Conservation (phyloP, 176 grass and related monocot species). For the Avena eriantha region DNA sequence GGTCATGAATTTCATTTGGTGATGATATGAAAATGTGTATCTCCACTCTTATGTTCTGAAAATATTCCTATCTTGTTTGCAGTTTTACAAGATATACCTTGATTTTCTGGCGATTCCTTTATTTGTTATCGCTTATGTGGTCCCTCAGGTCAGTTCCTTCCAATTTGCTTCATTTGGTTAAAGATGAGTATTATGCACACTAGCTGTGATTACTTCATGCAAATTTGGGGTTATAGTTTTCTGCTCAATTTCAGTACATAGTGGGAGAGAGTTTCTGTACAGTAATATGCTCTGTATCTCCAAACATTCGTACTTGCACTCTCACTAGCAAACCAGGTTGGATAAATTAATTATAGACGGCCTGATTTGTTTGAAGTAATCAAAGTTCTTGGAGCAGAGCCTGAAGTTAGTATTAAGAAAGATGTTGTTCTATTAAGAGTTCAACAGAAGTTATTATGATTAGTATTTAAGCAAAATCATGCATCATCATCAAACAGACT, state of each 20-base stretch:
- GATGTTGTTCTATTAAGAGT: slow-evolving; percentile 15
- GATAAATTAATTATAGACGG: slow-evolving; percentile 30
- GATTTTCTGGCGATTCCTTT: slow-evolving; percentile 76
- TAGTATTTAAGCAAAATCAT: neutral
- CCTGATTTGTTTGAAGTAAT: slow-evolving; percentile 24
- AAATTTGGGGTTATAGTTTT: slow-evolving; percentile 17
- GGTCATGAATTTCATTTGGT: neutral
- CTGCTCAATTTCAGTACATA: slow-evolving; percentile 30
- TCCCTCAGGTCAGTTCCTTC: slow-evolving; percentile 80
- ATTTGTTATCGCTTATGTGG: slow-evolving; percentile 66
- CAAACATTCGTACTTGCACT: slow-evolving; percentile 25
- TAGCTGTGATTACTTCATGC: slow-evolving; percentile 1
- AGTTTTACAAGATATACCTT: slow-evolving; percentile 95
- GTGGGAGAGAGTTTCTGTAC: neutral
- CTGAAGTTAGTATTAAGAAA: slow-evolving; percentile 25
- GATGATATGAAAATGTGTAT: slow-evolving; percentile 23
- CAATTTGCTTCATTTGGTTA: slow-evolving; percentile 41
- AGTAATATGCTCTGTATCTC: neutral
- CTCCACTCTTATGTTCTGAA: slow-evolving; percentile 30
- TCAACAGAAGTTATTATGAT: slow-evolving; percentile 3
- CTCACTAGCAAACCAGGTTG: slow-evolving; percentile 33
- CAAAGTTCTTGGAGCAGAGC: neutral
- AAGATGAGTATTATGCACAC: slow-evolving; percentile 8
- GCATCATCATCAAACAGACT: slow-evolving; percentile 4
- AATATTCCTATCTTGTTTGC: slow-evolving; percentile 47